Evolutionary conservation across 1,284 basidiomycete genomes (phyloP).

Genomic region (Pisolithus thermaeus): DNA sequence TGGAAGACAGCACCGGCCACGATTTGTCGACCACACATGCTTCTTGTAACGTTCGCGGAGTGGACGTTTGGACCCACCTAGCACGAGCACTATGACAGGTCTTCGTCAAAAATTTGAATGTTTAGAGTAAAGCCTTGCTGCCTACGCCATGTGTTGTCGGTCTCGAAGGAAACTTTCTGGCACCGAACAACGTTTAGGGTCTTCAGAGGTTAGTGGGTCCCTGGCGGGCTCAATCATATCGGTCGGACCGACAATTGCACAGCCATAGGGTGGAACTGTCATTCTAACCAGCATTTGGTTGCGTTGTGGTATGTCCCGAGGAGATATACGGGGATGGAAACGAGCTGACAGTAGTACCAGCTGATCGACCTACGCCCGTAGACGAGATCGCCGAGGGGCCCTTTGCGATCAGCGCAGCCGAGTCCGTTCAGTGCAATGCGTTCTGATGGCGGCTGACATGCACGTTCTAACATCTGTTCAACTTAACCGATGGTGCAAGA

Average conservation of each 20-base stretch:
- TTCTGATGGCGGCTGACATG: background rate
- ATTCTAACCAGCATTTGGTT: too few species aligned
- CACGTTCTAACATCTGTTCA: background rate
- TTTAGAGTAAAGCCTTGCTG: too few species aligned
- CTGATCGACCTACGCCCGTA: too few species aligned
- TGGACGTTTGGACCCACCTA: background rate
- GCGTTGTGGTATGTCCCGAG: too few species aligned
- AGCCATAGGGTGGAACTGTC: too few species aligned
- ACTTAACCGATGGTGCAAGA: background rate
- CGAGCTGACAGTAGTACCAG: too few species aligned
- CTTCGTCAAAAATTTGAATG: too few species aligned
- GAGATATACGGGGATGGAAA: too few species aligned
- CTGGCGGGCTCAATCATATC: background rate
- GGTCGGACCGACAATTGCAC: too few species aligned
- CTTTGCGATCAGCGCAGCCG: background rate
- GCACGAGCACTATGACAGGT: background rate
- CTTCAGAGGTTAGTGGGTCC: background rate
- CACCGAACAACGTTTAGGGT: background rate
- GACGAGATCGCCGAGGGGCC: too few species aligned
- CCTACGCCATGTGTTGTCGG: too few species aligned
- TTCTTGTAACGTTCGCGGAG: background rate
- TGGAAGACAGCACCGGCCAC: background rate
- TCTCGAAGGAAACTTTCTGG: background rate
- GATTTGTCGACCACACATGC: background rate
- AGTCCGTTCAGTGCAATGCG: background rate